Evolutionary conservation across 2,329 filamentous ascomycete species (phyloP).

Genomic region (Ophioceras dolichostomum): DNA sequence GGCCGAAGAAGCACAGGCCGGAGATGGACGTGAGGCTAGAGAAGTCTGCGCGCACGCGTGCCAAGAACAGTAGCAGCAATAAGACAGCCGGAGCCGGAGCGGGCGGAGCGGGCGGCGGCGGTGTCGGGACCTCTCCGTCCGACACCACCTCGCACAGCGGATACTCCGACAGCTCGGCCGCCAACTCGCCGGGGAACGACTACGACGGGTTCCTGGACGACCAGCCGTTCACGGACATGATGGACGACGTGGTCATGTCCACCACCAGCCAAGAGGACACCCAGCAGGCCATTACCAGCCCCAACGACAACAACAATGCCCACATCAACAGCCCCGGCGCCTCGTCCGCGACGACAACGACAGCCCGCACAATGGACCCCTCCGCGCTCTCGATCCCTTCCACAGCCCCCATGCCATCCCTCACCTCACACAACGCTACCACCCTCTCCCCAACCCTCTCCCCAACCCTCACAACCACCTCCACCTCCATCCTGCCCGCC

Average conservation of each 20-base stretch:
- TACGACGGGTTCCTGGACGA: slow-evolving; percentile 26
- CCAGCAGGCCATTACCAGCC: background rate
- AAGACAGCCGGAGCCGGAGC: slow-evolving; percentile 28
- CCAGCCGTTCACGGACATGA: slow-evolving; percentile 22
- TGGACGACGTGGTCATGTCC: slow-evolving; percentile 21
- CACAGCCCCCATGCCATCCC: too few relatives aligned
- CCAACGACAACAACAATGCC: slow-evolving; percentile 11
- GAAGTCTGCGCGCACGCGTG: slow-evolving; percentile 42
- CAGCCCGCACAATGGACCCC: too few relatives aligned
- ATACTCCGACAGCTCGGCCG: slow-evolving; percentile 43
- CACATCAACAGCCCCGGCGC: slow-evolving; percentile 5
- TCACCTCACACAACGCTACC: too few relatives aligned
- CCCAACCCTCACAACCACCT: too few relatives aligned
- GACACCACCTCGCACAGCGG: slow-evolving; percentile 39
- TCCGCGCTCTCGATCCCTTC: too few relatives aligned
- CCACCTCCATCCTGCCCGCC: too few relatives aligned
- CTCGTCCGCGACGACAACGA: too few relatives aligned
- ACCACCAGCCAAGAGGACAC: background rate
- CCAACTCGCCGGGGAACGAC: slow-evolving; percentile 38
- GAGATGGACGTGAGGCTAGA: slow-evolving; percentile 43
- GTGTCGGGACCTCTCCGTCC: slow-evolving; percentile 29
- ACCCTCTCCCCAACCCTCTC: too few relatives aligned
- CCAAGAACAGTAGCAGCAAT: too few relatives aligned
- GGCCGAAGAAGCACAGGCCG: slow-evolving; percentile 49
- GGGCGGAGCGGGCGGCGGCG: too few relatives aligned